A percentile compares a stretch with the other conserved stretches of the same genome.
These are phyloP conservation scores for Diaporthe caulivora DNA, from an alignment of 2,329 filamentous ascomycete genomes.

Conservation along the genomic window DNA sequence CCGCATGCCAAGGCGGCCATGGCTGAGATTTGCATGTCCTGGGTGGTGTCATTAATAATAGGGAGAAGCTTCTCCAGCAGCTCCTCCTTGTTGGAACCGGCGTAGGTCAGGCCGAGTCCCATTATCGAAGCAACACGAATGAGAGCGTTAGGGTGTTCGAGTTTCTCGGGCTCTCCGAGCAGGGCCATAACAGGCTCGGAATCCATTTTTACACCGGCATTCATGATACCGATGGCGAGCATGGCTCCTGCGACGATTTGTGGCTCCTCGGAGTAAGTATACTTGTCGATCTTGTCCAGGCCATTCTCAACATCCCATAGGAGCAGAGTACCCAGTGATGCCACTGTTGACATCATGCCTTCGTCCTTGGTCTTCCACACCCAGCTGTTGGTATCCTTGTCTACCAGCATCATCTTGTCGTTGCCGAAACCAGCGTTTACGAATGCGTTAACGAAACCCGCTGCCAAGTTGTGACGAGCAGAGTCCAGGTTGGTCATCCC, in stretches of 20 bases:
- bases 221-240: conserved; percentile 95
- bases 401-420: conserved; percentile 97
- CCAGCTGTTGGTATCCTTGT: conserved; percentile 91
- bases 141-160: conserved; percentile 81
- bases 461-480: conserved; percentile 93
- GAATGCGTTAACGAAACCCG: conserved; percentile 96
- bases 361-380: conserved; percentile 99
- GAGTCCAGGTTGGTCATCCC: conserved; percentile 96
- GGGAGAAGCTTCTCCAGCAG: conserved; percentile 88
- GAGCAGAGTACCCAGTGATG: conserved; percentile 90
- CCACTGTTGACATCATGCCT: conserved; percentile 96
- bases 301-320: conserved; percentile 95
- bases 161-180: conserved; percentile 82
- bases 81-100: conserved; percentile 92
- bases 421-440: conserved; percentile 95
- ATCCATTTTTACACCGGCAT: conserved; percentile 89
- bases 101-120: conserved; percentile 94
- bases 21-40: conserved; percentile 95
- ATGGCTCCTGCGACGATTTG: conserved; percentile 90
- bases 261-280: conserved; percentile 86
- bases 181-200: conserved; percentile 91
- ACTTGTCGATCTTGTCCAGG: conserved; percentile 93
- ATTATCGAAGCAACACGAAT: conserved; percentile 91
- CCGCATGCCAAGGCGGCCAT: conserved; percentile 95
- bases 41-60: conserved; percentile 84